Percentiles rank a stretch among this genome's conserved stretches.
phyloP scores from a whole-genome alignment of 2,329 filamentous ascomycete genomes.

The Pestalotiopsis sp. region DNA sequence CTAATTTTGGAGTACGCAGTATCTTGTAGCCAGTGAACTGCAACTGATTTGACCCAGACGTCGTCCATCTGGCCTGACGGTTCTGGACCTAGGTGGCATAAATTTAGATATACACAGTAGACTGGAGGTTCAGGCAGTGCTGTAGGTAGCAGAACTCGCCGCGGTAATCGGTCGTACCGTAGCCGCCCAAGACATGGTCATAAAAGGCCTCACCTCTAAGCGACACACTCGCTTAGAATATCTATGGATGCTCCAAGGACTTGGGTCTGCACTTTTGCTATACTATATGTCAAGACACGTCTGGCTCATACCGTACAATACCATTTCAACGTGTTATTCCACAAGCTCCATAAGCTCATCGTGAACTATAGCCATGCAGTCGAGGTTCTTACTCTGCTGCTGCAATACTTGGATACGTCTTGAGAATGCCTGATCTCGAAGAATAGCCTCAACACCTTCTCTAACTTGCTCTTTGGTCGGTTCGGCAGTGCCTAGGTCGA shows the following conservation, averaged over 20 bases:
- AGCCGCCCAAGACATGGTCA: no score
- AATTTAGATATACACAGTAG: no score
- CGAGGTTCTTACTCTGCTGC: constrained; percentile 28
- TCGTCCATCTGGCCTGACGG: no score
- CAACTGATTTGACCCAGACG: no score
- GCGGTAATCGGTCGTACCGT: no score
- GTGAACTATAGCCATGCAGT: constrained; percentile 32
- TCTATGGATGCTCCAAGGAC: neutral
- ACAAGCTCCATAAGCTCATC: constrained; percentile 13
- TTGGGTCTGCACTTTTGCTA: neutral
- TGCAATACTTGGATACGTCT: constrained; percentile 25
- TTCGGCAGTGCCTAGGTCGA: constrained; percentile 30
- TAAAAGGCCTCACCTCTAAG: no score
- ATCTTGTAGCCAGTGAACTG: no score
- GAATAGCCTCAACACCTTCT: constrained; percentile 29
- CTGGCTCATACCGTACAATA: neutral
- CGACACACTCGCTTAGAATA: neutral
- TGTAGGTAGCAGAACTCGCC: no score
- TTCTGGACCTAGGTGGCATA: no score
- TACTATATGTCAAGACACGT: neutral
- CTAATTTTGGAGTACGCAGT: no score
- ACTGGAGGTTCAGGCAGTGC: no score
- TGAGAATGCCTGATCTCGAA: constrained; percentile 23
- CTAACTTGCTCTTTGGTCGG: constrained; percentile 28
- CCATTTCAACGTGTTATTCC: neutral